Conservation (phyloP, 164 flowering plant genomes). For the Vitis rotundifolia region DNA sequence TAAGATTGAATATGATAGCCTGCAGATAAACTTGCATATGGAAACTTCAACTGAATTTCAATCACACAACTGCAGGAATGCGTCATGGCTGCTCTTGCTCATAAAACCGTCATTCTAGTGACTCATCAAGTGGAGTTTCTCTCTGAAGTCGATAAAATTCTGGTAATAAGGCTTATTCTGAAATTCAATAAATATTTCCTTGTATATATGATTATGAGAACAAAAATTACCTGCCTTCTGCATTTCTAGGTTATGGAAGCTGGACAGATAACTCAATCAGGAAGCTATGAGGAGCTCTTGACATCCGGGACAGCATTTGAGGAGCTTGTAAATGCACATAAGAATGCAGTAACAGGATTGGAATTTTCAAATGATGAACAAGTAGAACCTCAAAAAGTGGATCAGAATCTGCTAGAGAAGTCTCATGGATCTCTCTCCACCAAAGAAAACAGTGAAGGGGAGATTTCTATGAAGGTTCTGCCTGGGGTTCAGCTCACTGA, state of each 20-base stretch:
- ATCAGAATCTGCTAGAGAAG: constrained; percentile 18
- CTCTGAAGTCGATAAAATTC: constrained; percentile 56
- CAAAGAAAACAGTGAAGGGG: constrained; percentile 34
- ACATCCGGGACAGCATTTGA: constrained; percentile 67
- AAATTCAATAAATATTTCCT: no score
- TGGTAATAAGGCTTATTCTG: constrained; percentile 41
- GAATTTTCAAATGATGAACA: constrained; percentile 19
- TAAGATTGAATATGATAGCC: constrained; percentile 22
- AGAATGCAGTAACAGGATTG: constrained; percentile 44
- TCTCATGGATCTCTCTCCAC: background rate
- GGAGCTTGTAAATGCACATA: constrained; percentile 80
- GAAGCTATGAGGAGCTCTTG: constrained; percentile 67
- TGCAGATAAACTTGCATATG: background rate
- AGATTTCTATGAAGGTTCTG: constrained; percentile 37
- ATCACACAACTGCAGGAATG: constrained; percentile 61
- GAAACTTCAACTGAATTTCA: background rate
- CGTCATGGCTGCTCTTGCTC: constrained; percentile 61
- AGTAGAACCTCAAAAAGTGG: constrained; percentile 8
- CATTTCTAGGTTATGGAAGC: constrained; percentile 61
- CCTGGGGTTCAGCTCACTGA: constrained; percentile 60
- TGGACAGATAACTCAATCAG: constrained; percentile 65
- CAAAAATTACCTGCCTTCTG: no score
- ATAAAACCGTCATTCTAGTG: constrained; percentile 78
- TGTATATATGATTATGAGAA: no score
- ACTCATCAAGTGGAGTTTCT: constrained; percentile 97